These are phyloP conservation scores for Prunus davidiana DNA, from an alignment of 306 rosid species.

Conservation along the genomic window DNA sequence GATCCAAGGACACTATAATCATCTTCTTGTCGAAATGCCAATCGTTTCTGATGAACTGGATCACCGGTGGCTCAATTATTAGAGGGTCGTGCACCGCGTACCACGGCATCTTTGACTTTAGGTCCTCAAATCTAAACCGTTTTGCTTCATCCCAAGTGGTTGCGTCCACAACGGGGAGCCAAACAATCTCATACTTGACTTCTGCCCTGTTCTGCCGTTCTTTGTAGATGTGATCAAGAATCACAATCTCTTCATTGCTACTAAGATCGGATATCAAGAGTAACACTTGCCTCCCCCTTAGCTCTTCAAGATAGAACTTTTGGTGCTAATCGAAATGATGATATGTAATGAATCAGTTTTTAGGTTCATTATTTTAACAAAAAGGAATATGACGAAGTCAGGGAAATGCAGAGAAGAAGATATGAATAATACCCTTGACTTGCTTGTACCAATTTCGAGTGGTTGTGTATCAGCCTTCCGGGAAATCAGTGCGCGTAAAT, in stretches of 20 bases:
- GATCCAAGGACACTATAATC: constrained; percentile 78
- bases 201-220: constrained; percentile 33
- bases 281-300: constrained; percentile 71
- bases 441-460: constrained; percentile 39
- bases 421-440: constrained; percentile 35
- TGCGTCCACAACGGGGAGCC: constrained; percentile 65
- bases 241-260: constrained; percentile 55
- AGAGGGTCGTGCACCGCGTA: constrained; percentile 52
- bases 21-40: constrained; percentile 68
- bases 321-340: constrained; percentile 10
- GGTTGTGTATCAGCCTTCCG: constrained; percentile 56
- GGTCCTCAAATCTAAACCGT: constrained; percentile 34
- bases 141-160: constrained; percentile 29
- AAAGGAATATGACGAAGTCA: not conserved
- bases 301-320: constrained; percentile 55
- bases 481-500: constrained; percentile 49
- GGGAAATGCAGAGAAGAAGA: not conserved
- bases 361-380: not conserved
- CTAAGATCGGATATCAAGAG: constrained; percentile 76
- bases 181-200: constrained; percentile 60
- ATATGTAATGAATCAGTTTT: not conserved
- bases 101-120: constrained; percentile 68
- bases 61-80: constrained; percentile 51
- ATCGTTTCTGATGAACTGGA: constrained; percentile 58
- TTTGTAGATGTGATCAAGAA: constrained; percentile 46